phyloP scores from a whole-genome alignment of 306 rosid genomes.

The Pterocarpus santalinus region DNA sequence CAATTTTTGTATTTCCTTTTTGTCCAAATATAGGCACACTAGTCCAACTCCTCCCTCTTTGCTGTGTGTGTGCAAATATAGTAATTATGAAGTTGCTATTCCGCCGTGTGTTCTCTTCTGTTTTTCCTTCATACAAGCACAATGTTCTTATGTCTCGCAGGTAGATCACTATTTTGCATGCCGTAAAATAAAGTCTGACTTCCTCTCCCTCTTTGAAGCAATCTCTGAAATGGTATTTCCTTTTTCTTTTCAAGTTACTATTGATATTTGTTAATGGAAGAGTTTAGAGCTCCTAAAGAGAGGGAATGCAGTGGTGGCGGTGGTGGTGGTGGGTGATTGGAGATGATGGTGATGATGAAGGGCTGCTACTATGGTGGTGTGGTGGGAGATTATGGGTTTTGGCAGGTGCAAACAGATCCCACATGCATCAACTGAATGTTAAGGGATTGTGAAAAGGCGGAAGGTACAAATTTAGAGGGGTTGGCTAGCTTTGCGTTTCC shows the following conservation, averaged over 20 bases:
- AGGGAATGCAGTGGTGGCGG: neutral
- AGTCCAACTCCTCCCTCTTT: conserved; percentile 19
- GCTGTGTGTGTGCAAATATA: neutral
- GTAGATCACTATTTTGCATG: neutral
- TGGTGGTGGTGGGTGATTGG: neutral
- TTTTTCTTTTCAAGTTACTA: neutral
- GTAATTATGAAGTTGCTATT: neutral
- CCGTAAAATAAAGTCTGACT: neutral
- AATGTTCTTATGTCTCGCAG: neutral
- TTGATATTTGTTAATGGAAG: neutral
- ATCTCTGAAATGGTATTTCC: neutral
- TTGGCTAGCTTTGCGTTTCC: conserved; percentile 36
- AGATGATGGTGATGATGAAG: neutral
- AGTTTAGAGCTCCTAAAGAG: neutral
- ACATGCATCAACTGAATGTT: neutral
- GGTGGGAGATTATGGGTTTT: conserved; percentile 12
- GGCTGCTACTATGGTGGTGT: neutral
- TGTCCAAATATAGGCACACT: neutral
- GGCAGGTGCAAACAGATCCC: conserved; percentile 1
- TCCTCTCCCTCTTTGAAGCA: neutral
- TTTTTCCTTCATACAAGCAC: neutral
- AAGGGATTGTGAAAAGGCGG: neutral
- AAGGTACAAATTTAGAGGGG: conserved; percentile 29
- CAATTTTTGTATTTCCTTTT: neutral
- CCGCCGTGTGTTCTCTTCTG: neutral